Evolutionary conservation across 2,329 filamentous ascomycete species (phyloP).

Genomic region (Nigrospora osmanthi): DNA sequence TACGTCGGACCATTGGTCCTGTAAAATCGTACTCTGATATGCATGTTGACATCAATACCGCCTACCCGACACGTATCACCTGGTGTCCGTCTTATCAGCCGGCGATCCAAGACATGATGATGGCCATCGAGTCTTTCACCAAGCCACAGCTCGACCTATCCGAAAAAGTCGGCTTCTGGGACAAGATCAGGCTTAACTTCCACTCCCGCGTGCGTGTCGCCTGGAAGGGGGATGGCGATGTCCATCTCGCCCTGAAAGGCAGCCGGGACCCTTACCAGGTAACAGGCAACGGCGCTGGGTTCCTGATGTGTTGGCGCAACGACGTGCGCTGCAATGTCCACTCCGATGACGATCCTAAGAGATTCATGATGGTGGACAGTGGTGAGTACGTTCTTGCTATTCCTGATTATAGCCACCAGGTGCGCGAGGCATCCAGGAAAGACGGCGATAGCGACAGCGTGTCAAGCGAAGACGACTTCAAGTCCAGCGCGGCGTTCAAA

Average conservation of each 20-base stretch:
- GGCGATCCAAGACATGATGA: constrained; percentile 99
- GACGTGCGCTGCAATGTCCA: constrained; percentile 85
- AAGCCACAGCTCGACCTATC: constrained; percentile 92
- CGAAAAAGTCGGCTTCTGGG: constrained; percentile 94
- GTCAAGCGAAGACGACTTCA: constrained; percentile 55
- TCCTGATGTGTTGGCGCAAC: constrained; percentile 97
- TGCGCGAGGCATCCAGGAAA: constrained; percentile 53
- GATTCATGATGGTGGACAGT: constrained; percentile 93
- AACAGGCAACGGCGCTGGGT: constrained; percentile 86
- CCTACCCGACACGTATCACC: constrained; percentile 83
- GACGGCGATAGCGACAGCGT: constrained; percentile 50
- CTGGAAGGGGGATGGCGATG: constrained; percentile 94
- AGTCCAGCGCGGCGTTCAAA: constrained; percentile 79
- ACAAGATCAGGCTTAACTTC: constrained; percentile 91
- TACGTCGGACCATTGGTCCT: constrained; percentile 83
- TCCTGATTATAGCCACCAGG: constrained; percentile 86
- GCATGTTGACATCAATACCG: constrained; percentile 85
- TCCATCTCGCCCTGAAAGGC: constrained; percentile 87
- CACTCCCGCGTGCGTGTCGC: constrained; percentile 83
- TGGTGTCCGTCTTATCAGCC: constrained; percentile 98
- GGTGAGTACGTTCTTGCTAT: constrained; percentile 92
- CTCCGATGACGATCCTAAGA: constrained; percentile 76
- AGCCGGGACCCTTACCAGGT: constrained; percentile 89
- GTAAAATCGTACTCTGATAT: constrained; percentile 97
- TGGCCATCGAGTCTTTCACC: constrained; percentile 94